phyloP scores from a whole-genome alignment of 2,329 filamentous ascomycete species.

The Fusarium siculi region DNA sequence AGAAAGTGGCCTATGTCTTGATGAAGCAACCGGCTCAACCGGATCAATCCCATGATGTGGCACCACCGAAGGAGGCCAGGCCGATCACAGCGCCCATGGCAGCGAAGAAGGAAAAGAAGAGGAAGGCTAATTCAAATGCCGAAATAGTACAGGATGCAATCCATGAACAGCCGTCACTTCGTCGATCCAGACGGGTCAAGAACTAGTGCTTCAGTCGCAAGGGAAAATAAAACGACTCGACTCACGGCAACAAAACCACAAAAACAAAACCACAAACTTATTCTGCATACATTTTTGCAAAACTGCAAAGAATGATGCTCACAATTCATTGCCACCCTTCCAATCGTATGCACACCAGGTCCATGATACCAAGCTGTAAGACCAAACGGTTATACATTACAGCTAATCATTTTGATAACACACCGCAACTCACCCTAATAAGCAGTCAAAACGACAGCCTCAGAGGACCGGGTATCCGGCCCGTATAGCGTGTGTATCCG shows the following conservation, averaged over 20 bases:
- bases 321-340: neutral
- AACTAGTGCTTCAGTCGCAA: constrained; percentile 6
- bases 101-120: constrained; percentile 33
- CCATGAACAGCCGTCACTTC: constrained; percentile 25
- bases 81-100: constrained; percentile 1
- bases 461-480: constrained; percentile 34
- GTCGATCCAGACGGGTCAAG: constrained; percentile 42
- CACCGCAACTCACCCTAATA: neutral
- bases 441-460: constrained; percentile 3
- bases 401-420: constrained; percentile 2
- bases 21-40: constrained; percentile 55
- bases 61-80: constrained; percentile 14
- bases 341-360: neutral
- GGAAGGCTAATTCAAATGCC: constrained; percentile 26
- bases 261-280: neutral
- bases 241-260: neutral
- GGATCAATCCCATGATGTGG: constrained; percentile 2
- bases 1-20: constrained; percentile 77
- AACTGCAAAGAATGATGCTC: neutral
- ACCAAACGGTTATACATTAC: neutral
- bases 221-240: neutral
- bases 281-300: neutral
- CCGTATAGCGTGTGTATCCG: constrained; percentile 40
- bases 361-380: neutral
- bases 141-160: constrained; percentile 23